These are phyloP conservation scores for Melampsora americana DNA, from an alignment of 1,284 basidiomycete genomes.

Conservation along the genomic window DNA sequence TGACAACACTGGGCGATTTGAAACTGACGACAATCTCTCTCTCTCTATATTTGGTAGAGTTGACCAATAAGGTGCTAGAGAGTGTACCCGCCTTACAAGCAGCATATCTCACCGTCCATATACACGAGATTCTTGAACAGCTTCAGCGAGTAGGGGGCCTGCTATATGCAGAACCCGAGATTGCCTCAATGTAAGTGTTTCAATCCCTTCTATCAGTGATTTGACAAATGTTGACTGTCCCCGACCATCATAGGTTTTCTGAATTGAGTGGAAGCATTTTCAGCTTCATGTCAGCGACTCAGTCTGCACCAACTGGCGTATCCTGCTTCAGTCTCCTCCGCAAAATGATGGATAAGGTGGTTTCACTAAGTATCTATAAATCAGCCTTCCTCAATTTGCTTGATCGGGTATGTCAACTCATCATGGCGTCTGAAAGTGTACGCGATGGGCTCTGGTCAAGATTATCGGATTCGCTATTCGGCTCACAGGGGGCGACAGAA, in stretches of 20 bases:
- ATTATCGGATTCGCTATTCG: conserved; percentile 13
- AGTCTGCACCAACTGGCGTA: not conserved
- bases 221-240: not conserved
- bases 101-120: conserved; percentile 33
- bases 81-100: conserved; percentile 29
- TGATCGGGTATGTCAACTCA: conserved; percentile 28
- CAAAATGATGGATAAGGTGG: conserved; percentile 26
- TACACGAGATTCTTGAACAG: conserved; percentile 34
- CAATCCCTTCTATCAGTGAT: not conserved
- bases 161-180: conserved; percentile 28
- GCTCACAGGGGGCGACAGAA: not conserved
- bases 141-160: conserved; percentile 30
- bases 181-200: conserved; percentile 16
- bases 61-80: conserved; percentile 19
- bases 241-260: conserved; percentile 2
- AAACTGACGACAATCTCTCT: not conserved
- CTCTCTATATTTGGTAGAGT: not conserved
- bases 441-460: conserved; percentile 36
- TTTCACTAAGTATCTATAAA: conserved; percentile 27
- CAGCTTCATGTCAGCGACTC: conserved; percentile 3
- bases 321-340: conserved; percentile 8
- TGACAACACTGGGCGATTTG: not conserved
- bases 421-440: conserved; percentile 29
- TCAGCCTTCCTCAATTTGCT: conserved; percentile 36
- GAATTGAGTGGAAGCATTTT: conserved; percentile 5